phyloP scores from a whole-genome alignment of 176 grass and related monocot species.

The Cenchrus americanus region DNA sequence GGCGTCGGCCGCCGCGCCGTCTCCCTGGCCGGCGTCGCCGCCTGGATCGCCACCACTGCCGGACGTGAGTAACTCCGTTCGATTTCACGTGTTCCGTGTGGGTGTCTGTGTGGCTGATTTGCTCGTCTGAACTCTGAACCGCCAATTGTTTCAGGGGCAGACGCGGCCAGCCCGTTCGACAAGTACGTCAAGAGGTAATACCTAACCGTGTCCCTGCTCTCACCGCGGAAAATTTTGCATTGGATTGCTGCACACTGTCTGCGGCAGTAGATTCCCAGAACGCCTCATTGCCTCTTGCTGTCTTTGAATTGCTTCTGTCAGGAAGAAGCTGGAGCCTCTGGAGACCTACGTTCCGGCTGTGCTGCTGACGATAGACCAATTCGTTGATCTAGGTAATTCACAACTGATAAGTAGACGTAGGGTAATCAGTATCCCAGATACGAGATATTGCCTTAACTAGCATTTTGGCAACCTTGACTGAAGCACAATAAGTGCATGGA shows the following conservation, averaged over 20 bases:
- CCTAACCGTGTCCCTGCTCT: neutral
- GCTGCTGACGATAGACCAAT: constrained; percentile 78
- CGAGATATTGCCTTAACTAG: neutral
- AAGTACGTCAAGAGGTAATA: constrained; percentile 82
- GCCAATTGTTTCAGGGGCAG: constrained; percentile 53
- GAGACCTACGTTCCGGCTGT: constrained; percentile 85
- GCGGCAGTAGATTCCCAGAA: neutral
- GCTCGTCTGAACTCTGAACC: neutral
- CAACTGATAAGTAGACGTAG: neutral
- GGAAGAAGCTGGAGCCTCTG: constrained; percentile 94
- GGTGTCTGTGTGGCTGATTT: neutral
- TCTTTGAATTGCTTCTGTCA: constrained; percentile 34
- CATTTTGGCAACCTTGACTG: neutral
- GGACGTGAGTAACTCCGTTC: constrained; percentile 28
- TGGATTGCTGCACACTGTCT: neutral
- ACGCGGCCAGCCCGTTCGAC: constrained; percentile 67
- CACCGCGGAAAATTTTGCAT: neutral
- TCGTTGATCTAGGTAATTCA: constrained; percentile 73
- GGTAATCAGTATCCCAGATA: neutral
- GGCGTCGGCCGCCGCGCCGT: constrained; percentile 43
- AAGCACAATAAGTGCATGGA: neutral
- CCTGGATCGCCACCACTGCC: constrained; percentile 32
- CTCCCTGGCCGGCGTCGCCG: constrained; percentile 48
- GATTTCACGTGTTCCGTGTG: neutral
- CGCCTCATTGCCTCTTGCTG: neutral